Percentiles rank a stretch among this genome's conserved stretches.
Conservation (phyloP, 257 asterid species). For the Euphrasia confusa region DNA sequence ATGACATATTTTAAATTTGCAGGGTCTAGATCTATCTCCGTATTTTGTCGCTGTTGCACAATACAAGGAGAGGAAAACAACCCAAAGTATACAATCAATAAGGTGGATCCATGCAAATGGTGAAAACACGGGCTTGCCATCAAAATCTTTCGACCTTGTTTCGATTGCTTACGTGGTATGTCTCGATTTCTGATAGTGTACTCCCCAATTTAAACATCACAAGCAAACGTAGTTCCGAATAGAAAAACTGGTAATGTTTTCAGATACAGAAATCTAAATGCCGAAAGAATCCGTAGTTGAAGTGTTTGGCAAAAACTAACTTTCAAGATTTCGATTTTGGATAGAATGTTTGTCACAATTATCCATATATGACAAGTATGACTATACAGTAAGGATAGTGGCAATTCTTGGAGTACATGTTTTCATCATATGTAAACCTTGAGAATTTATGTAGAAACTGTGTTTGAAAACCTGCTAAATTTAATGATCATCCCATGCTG, state of each 20-base stretch:
- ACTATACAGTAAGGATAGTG: no score
- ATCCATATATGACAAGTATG: no score
- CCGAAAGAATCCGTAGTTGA: background rate
- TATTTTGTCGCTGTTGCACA: constrained; percentile 89
- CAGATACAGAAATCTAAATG: background rate
- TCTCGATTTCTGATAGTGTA: background rate
- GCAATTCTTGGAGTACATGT: no score
- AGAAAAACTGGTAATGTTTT: background rate
- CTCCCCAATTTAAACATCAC: background rate
- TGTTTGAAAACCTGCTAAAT: background rate
- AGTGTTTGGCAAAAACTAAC: background rate
- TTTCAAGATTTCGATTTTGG: background rate
- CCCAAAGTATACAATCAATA: constrained; percentile 36
- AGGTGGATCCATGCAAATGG: constrained; percentile 85
- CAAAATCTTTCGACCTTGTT: constrained; percentile 76
- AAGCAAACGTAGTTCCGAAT: background rate
- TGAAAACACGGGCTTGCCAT: constrained; percentile 84
- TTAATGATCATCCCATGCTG: background rate
- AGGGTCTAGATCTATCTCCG: constrained; percentile 93
- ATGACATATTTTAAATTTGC: constrained; percentile 21
- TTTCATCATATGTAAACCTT: background rate
- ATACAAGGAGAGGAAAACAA: constrained; percentile 53
- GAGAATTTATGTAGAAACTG: background rate
- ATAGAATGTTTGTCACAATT: background rate
- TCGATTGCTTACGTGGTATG: constrained; percentile 87